These are phyloP conservation scores for Lolium rigidum DNA, from an alignment of 176 grass and related monocot genomes.

Conservation along the genomic window DNA sequence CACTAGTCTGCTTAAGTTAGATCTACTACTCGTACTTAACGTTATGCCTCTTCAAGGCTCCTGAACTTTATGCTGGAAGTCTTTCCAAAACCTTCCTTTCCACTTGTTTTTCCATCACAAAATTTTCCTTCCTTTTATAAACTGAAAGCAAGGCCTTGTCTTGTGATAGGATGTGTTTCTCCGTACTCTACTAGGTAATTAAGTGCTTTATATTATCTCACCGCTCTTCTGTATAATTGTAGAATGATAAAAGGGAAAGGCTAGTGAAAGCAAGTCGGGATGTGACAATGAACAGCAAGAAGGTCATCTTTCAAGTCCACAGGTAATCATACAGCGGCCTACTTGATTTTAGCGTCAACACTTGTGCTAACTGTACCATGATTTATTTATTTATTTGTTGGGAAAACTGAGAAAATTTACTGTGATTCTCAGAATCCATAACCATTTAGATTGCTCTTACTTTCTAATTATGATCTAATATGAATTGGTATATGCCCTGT, in stretches of 20 bases:
- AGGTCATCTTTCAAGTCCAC: slow-evolving; percentile 99
- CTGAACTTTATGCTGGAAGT: slow-evolving; percentile 17
- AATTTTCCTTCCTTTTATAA: neutral
- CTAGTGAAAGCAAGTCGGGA: slow-evolving; percentile 97
- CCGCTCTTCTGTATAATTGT: slow-evolving; percentile 36
- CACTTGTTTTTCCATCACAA: neutral
- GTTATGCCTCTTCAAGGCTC: neutral
- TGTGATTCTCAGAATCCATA: slow-evolving; percentile 10
- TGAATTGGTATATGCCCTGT: slow-evolving; percentile 7
- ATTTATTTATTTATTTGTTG: neutral
- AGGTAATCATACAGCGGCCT: slow-evolving; percentile 54
- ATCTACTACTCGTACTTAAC: neutral
- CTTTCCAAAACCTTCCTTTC: neutral
- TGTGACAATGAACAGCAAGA: slow-evolving; percentile 98
- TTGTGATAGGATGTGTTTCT: neutral
- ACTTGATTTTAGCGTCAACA: slow-evolving; percentile 12
- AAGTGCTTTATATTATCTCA: slow-evolving; percentile 21
- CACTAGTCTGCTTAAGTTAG: too few relatives aligned
- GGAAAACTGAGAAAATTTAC: slow-evolving; percentile 1
- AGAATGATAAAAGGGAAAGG: slow-evolving; percentile 99
- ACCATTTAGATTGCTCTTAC: neutral
- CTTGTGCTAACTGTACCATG: neutral
- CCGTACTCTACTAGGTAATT: neutral
- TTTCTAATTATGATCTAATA: slow-evolving; percentile 22
- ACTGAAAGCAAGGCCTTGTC: slow-evolving; percentile 2